Conservation (phyloP, 768 basidiomycete genomes). For the Panaeolus papilionaceus region DNA sequence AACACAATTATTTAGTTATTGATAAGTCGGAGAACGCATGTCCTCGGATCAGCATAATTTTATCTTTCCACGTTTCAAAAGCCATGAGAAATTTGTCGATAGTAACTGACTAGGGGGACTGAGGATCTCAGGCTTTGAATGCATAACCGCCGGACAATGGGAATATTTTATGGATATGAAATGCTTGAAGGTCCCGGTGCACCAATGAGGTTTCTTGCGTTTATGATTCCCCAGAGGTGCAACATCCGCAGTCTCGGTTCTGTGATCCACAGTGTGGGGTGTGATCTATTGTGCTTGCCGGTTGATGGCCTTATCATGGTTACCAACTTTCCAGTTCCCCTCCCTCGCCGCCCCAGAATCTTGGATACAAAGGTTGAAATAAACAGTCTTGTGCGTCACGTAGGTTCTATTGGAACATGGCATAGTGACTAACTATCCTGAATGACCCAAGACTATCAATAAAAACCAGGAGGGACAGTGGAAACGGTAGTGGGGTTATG, state of each 20-base stretch:
- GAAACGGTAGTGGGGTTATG: constrained; percentile 13
- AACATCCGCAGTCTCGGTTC: neutral
- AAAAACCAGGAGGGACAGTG: neutral
- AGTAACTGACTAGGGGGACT: neutral
- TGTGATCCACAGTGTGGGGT: neutral
- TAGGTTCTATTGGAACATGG: neutral
- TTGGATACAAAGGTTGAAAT: neutral
- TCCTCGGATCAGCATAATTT: neutral
- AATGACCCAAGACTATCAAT: neutral
- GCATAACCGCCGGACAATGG: constrained; percentile 9
- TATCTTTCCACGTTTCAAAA: constrained; percentile 9
- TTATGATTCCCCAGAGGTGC: neutral
- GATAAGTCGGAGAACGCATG: constrained; percentile 5
- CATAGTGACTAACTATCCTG: neutral
- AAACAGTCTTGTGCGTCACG: neutral
- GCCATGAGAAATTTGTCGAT: neutral
- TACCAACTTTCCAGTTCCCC: neutral
- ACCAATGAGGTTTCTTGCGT: neutral
- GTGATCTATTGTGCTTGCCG: neutral
- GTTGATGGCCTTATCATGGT: neutral
- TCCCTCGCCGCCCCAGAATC: neutral
- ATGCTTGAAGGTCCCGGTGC: constrained; percentile 6
- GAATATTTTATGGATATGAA: constrained; percentile 8
- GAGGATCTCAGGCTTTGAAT: neutral
- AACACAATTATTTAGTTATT: neutral